These are phyloP conservation scores for Lomentospora prolificans DNA, from an alignment of 2,329 filamentous ascomycete species.

Conservation along the genomic window DNA sequence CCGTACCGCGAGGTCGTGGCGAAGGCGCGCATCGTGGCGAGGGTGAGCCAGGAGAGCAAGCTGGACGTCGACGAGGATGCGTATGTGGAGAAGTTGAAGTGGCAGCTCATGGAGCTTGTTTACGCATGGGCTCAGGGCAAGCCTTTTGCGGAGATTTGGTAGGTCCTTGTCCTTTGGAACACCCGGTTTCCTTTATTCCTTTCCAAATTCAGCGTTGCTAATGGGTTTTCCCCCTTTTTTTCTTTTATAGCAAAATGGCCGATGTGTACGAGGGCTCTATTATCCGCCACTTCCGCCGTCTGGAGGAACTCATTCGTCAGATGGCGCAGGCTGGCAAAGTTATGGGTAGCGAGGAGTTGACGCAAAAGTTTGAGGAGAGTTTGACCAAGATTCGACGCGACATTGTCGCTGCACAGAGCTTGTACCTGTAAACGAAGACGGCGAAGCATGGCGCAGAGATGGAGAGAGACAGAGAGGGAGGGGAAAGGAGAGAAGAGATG, in stretches of 20 bases:
- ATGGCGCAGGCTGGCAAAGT: constrained; percentile 94
- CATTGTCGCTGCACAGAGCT: constrained; percentile 86
- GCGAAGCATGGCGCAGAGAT: too few relatives aligned
- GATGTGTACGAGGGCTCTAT: constrained; percentile 95
- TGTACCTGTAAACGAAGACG: constrained; percentile 61
- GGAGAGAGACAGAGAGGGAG: neutral
- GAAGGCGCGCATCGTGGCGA: constrained; percentile 80
- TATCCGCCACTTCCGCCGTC: constrained; percentile 87
- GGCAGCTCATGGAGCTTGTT: constrained; percentile 94
- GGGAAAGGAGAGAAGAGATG: neutral
- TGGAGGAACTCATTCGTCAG: constrained; percentile 89
- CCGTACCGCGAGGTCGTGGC: constrained; percentile 78
- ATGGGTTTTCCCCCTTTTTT: constrained; percentile 13
- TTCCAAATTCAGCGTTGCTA: neutral
- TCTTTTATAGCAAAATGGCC: constrained; percentile 77
- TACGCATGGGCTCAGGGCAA: constrained; percentile 84
- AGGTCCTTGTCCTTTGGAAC: too few relatives aligned
- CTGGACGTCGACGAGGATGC: constrained; percentile 90
- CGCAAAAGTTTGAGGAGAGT: constrained; percentile 82
- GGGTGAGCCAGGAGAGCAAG: constrained; percentile 92
- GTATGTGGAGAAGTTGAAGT: constrained; percentile 82
- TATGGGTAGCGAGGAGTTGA: constrained; percentile 93
- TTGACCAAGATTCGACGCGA: constrained; percentile 81
- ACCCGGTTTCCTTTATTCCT: constrained; percentile 1
- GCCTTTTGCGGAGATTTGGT: constrained; percentile 92